phyloP scores from a whole-genome alignment of 169 alveolate genomes.

The Babesia divergens region DNA sequence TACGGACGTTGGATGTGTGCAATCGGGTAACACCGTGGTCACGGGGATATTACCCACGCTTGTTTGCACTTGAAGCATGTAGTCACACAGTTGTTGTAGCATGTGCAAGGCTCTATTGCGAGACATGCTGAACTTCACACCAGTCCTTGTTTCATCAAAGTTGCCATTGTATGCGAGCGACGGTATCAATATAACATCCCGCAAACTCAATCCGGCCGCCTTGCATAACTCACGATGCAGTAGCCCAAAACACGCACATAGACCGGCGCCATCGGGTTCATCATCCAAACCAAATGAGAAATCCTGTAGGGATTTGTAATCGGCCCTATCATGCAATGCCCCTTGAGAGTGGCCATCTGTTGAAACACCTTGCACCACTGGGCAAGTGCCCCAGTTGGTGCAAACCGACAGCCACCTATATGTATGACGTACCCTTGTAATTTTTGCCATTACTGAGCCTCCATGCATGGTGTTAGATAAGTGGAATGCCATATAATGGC shows the following conservation, averaged over 20 bases:
- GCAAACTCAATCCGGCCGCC: no score
- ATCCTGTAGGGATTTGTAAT: not conserved
- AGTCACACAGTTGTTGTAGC: not conserved
- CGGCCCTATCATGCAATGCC: no score
- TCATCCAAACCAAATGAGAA: not conserved
- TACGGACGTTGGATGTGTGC: not conserved
- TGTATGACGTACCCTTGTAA: not conserved
- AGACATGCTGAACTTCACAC: not conserved
- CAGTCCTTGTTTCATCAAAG: not conserved
- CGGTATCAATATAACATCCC: not conserved
- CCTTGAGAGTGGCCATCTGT: not conserved
- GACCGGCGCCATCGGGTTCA: not conserved
- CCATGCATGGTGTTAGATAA: constrained; percentile 1
- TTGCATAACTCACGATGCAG: constrained; percentile 1
- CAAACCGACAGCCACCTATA: not conserved
- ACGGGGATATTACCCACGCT: constrained; percentile 5
- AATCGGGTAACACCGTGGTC: not conserved
- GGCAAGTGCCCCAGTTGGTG: not conserved
- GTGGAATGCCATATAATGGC: not conserved
- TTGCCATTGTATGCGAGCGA: not conserved
- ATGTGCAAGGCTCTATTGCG: not conserved
- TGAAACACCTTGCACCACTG: not conserved
- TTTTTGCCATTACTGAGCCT: not conserved
- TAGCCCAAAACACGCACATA: not conserved
- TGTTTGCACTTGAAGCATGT: not conserved